phyloP scores from a whole-genome alignment of 305 asterid species.

The Solanum hybrid region DNA sequence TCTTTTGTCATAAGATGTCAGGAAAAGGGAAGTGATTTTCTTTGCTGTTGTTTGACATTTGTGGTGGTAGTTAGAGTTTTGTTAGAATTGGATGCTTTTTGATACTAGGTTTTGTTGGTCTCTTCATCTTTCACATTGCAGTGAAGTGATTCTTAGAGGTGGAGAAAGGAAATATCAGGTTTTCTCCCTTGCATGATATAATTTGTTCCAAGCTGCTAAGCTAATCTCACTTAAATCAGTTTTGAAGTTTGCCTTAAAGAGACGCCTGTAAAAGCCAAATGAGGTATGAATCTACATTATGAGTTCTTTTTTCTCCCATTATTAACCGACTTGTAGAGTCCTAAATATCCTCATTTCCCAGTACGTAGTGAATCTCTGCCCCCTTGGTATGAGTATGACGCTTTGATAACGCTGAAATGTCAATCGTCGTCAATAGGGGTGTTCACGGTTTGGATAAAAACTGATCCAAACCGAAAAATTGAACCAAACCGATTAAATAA shows the following conservation, averaged over 20 bases:
- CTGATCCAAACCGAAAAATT: no score
- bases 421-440: background rate
- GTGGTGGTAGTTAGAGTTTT: background rate
- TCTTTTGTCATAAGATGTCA: background rate
- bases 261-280: background rate
- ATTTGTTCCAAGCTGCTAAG: background rate
- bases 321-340: background rate
- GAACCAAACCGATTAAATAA: no score
- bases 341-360: background rate
- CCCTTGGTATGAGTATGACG: background rate
- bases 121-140: background rate
- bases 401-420: no score
- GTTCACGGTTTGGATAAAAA: no score
- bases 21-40: background rate
- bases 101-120: background rate
- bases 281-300: background rate
- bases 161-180: background rate
- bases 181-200: background rate
- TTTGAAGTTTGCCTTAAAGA: background rate
- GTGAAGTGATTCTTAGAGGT: background rate
- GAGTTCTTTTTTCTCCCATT: background rate
- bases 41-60: background rate
- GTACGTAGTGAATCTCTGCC: background rate
- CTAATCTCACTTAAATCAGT: background rate
- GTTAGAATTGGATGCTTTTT: background rate